These are phyloP conservation scores for Silene noctiflora DNA, from an alignment of 179 eudicot species.

Conservation along the genomic window DNA sequence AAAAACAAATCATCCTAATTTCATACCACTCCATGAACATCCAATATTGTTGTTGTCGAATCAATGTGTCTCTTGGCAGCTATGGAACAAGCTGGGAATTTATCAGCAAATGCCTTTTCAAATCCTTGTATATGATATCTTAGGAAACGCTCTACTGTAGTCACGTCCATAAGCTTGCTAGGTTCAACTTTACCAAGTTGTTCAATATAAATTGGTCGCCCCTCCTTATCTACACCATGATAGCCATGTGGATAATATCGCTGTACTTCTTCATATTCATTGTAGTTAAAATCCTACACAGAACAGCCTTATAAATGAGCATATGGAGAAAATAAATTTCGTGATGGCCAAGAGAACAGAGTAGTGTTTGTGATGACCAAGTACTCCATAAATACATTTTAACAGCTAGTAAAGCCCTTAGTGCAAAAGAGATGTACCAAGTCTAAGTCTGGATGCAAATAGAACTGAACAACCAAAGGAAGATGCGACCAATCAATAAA, in stretches of 20 bases:
- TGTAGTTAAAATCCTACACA: conserved; percentile 72
- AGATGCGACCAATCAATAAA: neutral
- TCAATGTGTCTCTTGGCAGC: conserved; percentile 91
- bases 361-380: no score
- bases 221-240: conserved; percentile 93
- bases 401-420: neutral
- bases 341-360: neutral
- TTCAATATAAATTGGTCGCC: conserved; percentile 90
- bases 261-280: conserved; percentile 71
- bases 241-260: conserved; percentile 89
- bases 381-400: neutral
- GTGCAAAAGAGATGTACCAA: neutral
- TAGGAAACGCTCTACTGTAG: conserved; percentile 79
- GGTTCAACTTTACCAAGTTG: conserved; percentile 86
- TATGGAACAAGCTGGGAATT: conserved; percentile 94
- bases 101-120: conserved; percentile 78
- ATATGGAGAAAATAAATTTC: neutral
- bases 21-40: conserved; percentile 89
- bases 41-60: conserved; percentile 77
- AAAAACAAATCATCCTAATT: conserved; percentile 2
- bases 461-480: neutral
- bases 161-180: conserved; percentile 79
- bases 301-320: conserved; percentile 18
- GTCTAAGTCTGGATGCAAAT: neutral
- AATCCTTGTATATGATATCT: conserved; percentile 91